Conservation (phyloP, 2,329 filamentous ascomycete genomes). For the Aspergillus felis region DNA sequence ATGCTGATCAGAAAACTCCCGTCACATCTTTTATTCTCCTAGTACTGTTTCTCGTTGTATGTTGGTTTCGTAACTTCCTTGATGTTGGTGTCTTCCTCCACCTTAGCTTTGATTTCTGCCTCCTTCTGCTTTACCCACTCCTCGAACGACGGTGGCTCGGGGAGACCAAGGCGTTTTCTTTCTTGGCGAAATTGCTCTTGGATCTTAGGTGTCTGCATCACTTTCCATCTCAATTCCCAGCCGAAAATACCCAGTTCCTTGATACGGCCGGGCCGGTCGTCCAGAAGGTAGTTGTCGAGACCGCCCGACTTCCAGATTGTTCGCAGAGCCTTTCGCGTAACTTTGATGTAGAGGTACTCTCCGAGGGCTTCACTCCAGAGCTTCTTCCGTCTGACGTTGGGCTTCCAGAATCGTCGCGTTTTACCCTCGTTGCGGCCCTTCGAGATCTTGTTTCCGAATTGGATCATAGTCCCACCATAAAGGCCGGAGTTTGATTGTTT, state of each 20-base stretch:
- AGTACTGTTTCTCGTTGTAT: constrained; percentile 27
- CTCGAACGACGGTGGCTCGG: constrained; percentile 43
- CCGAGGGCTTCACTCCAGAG: constrained; percentile 43
- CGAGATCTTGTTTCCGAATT: constrained; percentile 50
- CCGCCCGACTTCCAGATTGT: constrained; percentile 80
- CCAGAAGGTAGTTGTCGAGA: constrained; percentile 85
- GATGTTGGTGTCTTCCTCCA: constrained; percentile 31
- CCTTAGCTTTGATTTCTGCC: constrained; percentile 36
- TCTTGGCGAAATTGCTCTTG: constrained; percentile 64
- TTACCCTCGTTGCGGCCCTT: constrained; percentile 47
- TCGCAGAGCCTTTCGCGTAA: constrained; percentile 43
- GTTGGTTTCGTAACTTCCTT: constrained; percentile 29
- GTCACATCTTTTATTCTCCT: constrained; percentile 8
- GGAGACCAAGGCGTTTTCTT: constrained; percentile 62
- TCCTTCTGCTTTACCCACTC: constrained; percentile 44
- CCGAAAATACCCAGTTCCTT: constrained; percentile 85
- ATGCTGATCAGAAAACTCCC: background rate
- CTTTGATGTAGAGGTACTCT: constrained; percentile 42
- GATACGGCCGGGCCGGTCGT: constrained; percentile 70
- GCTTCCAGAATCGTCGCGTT: constrained; percentile 47
- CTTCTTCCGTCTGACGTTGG: constrained; percentile 47
- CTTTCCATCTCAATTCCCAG: constrained; percentile 83
- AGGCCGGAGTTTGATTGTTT: constrained; percentile 47
- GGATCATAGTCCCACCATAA: constrained; percentile 44
- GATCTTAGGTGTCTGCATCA: constrained; percentile 74